Conservation (phyloP, 495 filamentous ascomycete genomes). For the Lophiotrema nucula region DNA sequence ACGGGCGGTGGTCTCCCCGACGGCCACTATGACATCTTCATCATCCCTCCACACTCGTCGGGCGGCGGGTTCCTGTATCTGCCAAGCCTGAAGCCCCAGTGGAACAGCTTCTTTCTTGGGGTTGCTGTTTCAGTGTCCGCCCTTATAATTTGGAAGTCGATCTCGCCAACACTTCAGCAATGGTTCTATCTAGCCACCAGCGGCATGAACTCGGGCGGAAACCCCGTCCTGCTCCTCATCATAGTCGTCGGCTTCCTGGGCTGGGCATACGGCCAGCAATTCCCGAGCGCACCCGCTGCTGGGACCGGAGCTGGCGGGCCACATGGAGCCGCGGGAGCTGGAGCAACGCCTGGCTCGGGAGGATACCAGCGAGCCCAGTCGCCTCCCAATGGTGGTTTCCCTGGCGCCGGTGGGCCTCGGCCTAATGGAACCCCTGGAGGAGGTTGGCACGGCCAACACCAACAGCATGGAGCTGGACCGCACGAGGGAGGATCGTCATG, state of each 20-base stretch:
- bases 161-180: slow-evolving; percentile 65
- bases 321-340: slow-evolving; percentile 14
- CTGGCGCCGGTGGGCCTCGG: slow-evolving; percentile 23
- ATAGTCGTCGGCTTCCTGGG: slow-evolving; percentile 69
- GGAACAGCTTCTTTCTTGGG: slow-evolving; percentile 89
- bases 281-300: slow-evolving; percentile 40
- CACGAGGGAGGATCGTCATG: slow-evolving; percentile 12
- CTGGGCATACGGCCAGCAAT: slow-evolving; percentile 72
- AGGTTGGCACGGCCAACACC: slow-evolving; percentile 10
- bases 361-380: slow-evolving; percentile 23
- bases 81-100: slow-evolving; percentile 77
- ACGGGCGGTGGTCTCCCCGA: slow-evolving; percentile 61
- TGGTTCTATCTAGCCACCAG: slow-evolving; percentile 66
- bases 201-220: slow-evolving; percentile 53
- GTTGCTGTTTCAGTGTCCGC: slow-evolving; percentile 68
- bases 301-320: slow-evolving; percentile 10
- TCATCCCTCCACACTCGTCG: slow-evolving; percentile 90
- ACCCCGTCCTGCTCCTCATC: slow-evolving; percentile 61
- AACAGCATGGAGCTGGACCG: slow-evolving; percentile 25
- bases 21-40: slow-evolving; percentile 94
- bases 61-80: slow-evolving; percentile 92
- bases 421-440: slow-evolving; percentile 19
- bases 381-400: slow-evolving; percentile 26
- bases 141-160: slow-evolving; percentile 63
- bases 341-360: neutral